Evolutionary conservation across 352 stramenopile genomes (phyloP).

Genomic region (Pilasporangium apinafurcum): DNA sequence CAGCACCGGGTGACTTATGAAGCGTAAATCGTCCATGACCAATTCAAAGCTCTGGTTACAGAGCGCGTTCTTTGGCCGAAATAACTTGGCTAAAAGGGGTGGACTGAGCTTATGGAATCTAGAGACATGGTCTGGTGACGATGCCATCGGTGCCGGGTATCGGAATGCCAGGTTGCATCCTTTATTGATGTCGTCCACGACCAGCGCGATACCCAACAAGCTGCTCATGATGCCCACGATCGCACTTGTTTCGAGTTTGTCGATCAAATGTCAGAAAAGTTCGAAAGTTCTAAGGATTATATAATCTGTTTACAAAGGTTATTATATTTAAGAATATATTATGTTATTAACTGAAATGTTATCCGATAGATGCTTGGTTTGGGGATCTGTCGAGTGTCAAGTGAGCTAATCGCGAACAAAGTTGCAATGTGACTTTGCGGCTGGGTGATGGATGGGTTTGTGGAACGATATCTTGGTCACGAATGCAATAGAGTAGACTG

Average conservation of each 20-base stretch:
- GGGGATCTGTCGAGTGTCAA: too few relatives aligned
- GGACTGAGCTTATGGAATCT: slow-evolving; percentile 75
- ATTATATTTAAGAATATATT: too few relatives aligned
- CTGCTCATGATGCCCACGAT: slow-evolving; percentile 27
- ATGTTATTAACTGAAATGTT: too few relatives aligned
- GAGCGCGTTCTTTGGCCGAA: slow-evolving; percentile 83
- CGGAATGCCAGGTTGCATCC: slow-evolving; percentile 83
- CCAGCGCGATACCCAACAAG: slow-evolving; percentile 68
- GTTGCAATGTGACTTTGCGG: not conserved
- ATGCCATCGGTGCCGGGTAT: slow-evolving; percentile 60
- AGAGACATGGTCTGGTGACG: slow-evolving; percentile 33
- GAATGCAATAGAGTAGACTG: slow-evolving; percentile 35
- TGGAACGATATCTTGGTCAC: slow-evolving; percentile 38
- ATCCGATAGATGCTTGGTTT: too few relatives aligned
- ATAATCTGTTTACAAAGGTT: too few relatives aligned
- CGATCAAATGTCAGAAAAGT: too few relatives aligned
- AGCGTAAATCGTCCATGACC: slow-evolving; percentile 80
- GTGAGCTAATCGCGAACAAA: not conserved
- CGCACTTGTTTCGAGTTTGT: too few relatives aligned
- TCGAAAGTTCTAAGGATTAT: too few relatives aligned
- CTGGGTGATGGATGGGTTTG: not conserved
- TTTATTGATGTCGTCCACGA: slow-evolving; percentile 88
- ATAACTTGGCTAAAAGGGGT: slow-evolving; percentile 79
- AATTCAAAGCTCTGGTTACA: slow-evolving; percentile 87
- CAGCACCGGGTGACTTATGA: slow-evolving; percentile 83